phyloP scores from a whole-genome alignment of 2,329 filamentous ascomycete genomes.

The Paecilomyces niveus region DNA sequence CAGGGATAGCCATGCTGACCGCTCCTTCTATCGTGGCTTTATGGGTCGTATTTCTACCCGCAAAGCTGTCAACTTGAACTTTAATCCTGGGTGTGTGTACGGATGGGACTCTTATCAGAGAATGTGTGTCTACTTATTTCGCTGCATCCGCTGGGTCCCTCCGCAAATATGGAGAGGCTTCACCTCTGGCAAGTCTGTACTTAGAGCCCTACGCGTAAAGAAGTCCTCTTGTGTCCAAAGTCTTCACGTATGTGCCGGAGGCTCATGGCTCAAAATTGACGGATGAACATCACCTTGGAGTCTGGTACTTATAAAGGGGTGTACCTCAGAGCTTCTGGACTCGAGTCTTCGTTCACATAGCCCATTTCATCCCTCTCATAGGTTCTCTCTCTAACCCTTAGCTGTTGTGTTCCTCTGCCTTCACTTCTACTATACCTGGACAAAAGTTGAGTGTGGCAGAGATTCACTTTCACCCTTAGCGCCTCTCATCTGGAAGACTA shows the following conservation, averaged over 20 bases:
- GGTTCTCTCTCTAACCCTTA: neutral
- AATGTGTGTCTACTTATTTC: neutral
- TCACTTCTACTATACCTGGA: neutral
- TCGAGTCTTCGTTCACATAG: neutral
- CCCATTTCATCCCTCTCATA: neutral
- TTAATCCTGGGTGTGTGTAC: neutral
- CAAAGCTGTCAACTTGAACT: neutral
- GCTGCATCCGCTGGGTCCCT: neutral
- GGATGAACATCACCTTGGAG: neutral
- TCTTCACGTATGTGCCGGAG: neutral
- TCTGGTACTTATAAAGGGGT: neutral
- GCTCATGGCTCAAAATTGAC: neutral
- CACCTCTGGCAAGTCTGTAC: neutral
- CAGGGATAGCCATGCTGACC: neutral
- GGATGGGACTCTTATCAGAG: neutral
- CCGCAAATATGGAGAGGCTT: neutral
- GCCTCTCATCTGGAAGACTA: neutral
- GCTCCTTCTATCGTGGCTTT: neutral
- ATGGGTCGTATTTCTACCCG: neutral
- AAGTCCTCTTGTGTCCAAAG: neutral
- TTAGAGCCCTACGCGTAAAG: neutral
- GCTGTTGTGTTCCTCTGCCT: neutral
- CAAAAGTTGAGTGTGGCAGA: neutral
- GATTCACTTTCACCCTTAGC: neutral
- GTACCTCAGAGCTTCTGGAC: neutral